Evolutionary conservation across 2,329 filamentous ascomycete genomes (phyloP).

Genomic region (Cryoendolithus antarcticus): DNA sequence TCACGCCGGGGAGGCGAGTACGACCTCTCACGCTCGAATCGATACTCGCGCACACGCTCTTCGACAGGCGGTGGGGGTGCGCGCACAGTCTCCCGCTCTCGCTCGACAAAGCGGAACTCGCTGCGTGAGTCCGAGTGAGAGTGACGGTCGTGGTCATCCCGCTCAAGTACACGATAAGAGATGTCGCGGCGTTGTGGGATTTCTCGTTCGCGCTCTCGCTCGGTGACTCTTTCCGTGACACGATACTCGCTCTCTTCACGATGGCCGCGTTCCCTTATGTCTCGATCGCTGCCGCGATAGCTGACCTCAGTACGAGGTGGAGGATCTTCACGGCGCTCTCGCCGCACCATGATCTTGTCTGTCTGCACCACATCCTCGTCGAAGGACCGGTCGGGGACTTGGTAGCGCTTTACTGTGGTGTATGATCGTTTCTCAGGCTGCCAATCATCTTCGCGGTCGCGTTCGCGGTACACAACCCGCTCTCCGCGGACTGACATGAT

Average conservation of each 20-base stretch:
- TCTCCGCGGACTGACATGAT: constrained; percentile 29
- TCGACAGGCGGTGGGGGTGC: constrained; percentile 30
- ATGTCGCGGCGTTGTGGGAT: constrained; percentile 17
- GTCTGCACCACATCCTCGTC: constrained; percentile 28
- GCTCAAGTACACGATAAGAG: constrained; percentile 21
- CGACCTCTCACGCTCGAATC: constrained; percentile 40
- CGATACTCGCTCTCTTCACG: constrained; percentile 18
- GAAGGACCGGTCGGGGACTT: constrained; percentile 33
- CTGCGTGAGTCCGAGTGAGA: constrained; percentile 13
- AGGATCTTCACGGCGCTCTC: constrained; percentile 15
- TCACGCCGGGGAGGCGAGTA: constrained; percentile 29
- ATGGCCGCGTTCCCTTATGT: constrained; percentile 9
- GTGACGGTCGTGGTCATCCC: constrained; percentile 9
- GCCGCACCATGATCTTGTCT: constrained; percentile 38
- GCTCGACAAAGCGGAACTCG: constrained; percentile 29
- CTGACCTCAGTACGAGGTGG: constrained; percentile 13
- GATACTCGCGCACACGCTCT: constrained; percentile 37
- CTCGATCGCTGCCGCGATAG: constrained; percentile 15
- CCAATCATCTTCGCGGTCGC: constrained; percentile 32
- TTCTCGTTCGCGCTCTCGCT: constrained; percentile 9
- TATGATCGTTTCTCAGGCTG: constrained; percentile 29
- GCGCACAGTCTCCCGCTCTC: constrained; percentile 19
- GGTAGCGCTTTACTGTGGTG: constrained; percentile 49
- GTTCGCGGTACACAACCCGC: constrained; percentile 30
- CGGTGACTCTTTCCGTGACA: constrained; percentile 28